These are phyloP conservation scores for Talaromyces liani DNA, from an alignment of 495 filamentous ascomycete genomes.

Conservation along the genomic window DNA sequence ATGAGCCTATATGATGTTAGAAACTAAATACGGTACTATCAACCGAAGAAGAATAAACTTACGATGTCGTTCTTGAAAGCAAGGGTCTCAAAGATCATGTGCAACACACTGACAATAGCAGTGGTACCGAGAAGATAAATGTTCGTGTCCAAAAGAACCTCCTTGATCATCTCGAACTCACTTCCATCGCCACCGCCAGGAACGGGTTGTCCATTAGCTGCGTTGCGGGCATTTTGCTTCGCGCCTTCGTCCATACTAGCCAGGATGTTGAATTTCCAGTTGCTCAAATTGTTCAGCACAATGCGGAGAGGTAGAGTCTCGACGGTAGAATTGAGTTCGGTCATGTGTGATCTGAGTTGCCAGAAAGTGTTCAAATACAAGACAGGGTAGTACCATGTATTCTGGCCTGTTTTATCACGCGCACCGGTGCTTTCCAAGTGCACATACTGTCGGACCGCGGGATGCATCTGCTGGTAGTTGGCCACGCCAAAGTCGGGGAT, in stretches of 20 bases:
- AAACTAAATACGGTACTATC: constrained; percentile 9
- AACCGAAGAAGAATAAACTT: constrained; percentile 55
- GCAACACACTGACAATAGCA: constrained; percentile 72
- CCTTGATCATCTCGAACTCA: constrained; percentile 95
- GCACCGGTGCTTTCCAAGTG: constrained; percentile 66
- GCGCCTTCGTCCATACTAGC: constrained; percentile 78
- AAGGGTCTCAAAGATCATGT: constrained; percentile 92
- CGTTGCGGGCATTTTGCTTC: constrained; percentile 70
- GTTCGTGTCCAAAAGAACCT: constrained; percentile 89
- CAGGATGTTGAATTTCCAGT: constrained; percentile 88
- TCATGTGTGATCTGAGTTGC: constrained; percentile 90
- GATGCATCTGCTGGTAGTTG: constrained; percentile 58
- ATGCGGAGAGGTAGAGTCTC: constrained; percentile 76
- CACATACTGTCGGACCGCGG: constrained; percentile 67
- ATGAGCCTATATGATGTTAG: constrained; percentile 48
- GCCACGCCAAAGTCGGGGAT: constrained; percentile 72
- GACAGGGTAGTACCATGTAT: constrained; percentile 96
- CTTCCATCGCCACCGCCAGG: constrained; percentile 64
- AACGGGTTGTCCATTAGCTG: constrained; percentile 52
- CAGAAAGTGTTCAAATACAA: constrained; percentile 94
- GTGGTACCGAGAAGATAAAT: constrained; percentile 83
- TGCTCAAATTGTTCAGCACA: constrained; percentile 68
- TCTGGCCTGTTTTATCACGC: constrained; percentile 72
- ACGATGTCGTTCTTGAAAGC: constrained; percentile 96
- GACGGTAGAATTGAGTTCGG: constrained; percentile 84